Evolutionary conservation across 2,329 filamentous ascomycete genomes (phyloP).

Genomic region (Torrubiellomyces zombiae): DNA sequence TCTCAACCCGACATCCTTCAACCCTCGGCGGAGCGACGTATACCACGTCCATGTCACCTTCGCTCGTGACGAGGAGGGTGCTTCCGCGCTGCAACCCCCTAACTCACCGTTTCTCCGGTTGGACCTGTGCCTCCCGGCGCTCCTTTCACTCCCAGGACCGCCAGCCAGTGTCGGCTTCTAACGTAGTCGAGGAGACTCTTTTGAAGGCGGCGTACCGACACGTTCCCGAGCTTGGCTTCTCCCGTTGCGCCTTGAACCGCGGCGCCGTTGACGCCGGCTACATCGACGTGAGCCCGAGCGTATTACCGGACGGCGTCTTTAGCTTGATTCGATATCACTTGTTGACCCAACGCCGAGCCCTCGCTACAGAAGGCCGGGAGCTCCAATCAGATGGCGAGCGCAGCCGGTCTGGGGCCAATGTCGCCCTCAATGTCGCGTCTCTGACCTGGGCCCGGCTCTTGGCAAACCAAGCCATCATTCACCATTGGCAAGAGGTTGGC

Average conservation of each 20-base stretch:
- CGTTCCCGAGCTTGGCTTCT: conserved; percentile 73
- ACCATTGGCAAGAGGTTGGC: conserved; percentile 70
- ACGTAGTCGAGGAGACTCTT: conserved; percentile 53
- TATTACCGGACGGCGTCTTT: conserved; percentile 67
- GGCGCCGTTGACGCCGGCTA: conserved; percentile 77
- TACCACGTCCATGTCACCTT: too few relatives aligned
- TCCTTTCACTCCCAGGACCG: conserved; percentile 63
- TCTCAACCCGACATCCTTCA: too few relatives aligned
- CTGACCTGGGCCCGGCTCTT: conserved; percentile 63
- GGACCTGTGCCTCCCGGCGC: too few relatives aligned
- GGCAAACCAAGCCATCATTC: conserved; percentile 56
- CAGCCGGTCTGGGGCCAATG: conserved; percentile 14
- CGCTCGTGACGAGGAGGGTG: too few relatives aligned
- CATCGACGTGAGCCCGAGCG: conserved; percentile 67
- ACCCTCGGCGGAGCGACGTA: too few relatives aligned
- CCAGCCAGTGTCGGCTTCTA: conserved; percentile 41
- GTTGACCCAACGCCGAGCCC: conserved; percentile 42
- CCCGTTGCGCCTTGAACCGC: conserved; percentile 50
- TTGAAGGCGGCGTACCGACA: conserved; percentile 66
- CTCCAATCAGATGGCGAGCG: conserved; percentile 19
- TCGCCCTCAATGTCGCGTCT: conserved; percentile 49
- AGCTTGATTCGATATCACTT: conserved; percentile 69
- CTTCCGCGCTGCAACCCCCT: too few relatives aligned
- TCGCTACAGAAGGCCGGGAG: conserved; percentile 26
- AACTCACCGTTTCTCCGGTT: neutral